phyloP scores from a whole-genome alignment of 805 yeast species.

The Ascoidea asiatica region DNA sequence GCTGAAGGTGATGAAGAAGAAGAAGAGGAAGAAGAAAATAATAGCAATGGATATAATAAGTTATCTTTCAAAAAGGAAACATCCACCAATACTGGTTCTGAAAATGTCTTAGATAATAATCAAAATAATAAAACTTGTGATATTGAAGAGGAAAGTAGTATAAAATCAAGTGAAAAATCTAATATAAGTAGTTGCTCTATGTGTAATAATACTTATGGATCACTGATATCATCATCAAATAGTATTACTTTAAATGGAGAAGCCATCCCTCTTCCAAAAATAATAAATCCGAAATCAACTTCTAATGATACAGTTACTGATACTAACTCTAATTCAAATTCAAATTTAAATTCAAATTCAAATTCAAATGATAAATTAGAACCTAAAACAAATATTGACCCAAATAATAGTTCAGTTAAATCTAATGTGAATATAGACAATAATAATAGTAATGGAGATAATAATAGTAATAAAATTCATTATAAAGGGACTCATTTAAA shows the following conservation, averaged over 20 bases:
- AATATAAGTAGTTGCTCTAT: not conserved
- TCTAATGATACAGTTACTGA: not conserved
- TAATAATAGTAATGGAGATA: conserved; percentile 10
- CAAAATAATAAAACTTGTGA: too few species aligned
- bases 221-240: too few species aligned
- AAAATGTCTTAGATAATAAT: too few species aligned
- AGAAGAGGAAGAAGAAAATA: not conserved
- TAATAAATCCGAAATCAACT: too few species aligned
- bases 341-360: not conserved
- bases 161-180: not conserved
- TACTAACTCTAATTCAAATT: too few species aligned
- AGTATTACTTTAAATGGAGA: too few species aligned
- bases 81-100: too few species aligned
- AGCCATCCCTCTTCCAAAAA: too few species aligned
- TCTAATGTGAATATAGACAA: conserved; percentile 33
- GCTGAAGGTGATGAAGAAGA: conserved; percentile 5
- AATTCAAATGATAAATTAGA: not conserved
- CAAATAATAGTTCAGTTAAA: conserved; percentile 21
- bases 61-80: too few species aligned
- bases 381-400: conserved; percentile 4
- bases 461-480: conserved; percentile 4
- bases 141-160: too few species aligned
- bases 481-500: conserved; percentile 13
- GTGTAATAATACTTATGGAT: too few species aligned
- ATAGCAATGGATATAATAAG: not conserved